A percentile compares a stretch with the other conserved stretches of the same genome.
Evolutionary conservation across 1,284 basidiomycete species (phyloP).

Genomic region (Termitomyces sp.): DNA sequence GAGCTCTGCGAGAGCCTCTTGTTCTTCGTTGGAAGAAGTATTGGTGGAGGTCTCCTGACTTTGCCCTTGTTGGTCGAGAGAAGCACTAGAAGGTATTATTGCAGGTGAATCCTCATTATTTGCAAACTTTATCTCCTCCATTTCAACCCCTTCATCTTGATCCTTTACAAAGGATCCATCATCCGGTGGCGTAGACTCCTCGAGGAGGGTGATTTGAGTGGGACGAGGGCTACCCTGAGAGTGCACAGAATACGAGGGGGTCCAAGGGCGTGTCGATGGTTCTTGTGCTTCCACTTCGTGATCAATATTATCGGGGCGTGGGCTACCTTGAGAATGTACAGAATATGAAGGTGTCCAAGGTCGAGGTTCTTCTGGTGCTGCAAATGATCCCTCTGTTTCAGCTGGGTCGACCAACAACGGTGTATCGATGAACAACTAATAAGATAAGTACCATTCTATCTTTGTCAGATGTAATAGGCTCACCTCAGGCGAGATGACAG

Average conservation of each 20-base stretch:
- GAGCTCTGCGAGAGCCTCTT: background rate
- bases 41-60: background rate
- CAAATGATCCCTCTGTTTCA: background rate
- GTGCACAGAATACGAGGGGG: slow-evolving; percentile 29
- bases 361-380: slow-evolving; percentile 5
- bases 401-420: slow-evolving; percentile 10
- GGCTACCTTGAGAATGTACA: slow-evolving; percentile 24
- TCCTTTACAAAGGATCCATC: background rate
- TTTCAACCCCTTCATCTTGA: slow-evolving; percentile 7
- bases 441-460: background rate
- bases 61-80: background rate
- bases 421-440: slow-evolving; percentile 12
- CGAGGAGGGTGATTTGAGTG: slow-evolving; percentile 5
- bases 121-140: slow-evolving; percentile 13
- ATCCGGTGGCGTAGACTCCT: slow-evolving; percentile 1
- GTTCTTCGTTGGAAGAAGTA: background rate
- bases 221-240: slow-evolving; percentile 25
- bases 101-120: slow-evolving; percentile 8
- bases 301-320: slow-evolving; percentile 6
- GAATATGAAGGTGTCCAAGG: slow-evolving; percentile 26
- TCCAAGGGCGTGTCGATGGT: slow-evolving; percentile 22
- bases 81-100: background rate
- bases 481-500: slow-evolving; percentile 6
- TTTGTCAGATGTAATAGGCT: background rate
- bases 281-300: slow-evolving; percentile 2